Conservation (phyloP, 116 monocot genomes). For the Dioscorea cayenensis region DNA sequence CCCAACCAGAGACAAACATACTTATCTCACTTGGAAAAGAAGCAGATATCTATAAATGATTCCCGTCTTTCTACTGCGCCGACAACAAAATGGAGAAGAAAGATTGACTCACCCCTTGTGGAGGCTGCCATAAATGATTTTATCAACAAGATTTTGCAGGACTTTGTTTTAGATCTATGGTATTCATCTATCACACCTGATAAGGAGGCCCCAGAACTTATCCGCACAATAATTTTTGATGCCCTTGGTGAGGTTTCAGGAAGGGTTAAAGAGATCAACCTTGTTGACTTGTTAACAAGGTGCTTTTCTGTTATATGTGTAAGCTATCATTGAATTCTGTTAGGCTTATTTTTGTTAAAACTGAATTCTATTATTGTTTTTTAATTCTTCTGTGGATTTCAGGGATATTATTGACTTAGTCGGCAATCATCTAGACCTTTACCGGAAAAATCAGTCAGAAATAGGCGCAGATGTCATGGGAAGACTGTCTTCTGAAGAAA, state of each 20-base stretch:
- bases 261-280: constrained; percentile 85
- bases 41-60: constrained; percentile 63
- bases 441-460: constrained; percentile 65
- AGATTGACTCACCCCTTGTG: constrained; percentile 75
- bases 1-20: constrained; percentile 39
- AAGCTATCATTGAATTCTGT: constrained; percentile 20
- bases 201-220: constrained; percentile 83
- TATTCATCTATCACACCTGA: constrained; percentile 90
- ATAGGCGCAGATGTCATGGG: constrained; percentile 84
- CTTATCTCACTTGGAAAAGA: constrained; percentile 61
- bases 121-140: constrained; percentile 76
- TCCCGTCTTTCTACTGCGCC: constrained; percentile 41
- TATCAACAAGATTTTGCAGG: constrained; percentile 73
- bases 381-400: constrained; percentile 24
- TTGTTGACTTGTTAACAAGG: constrained; percentile 96
- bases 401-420: constrained; percentile 90
- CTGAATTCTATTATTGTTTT: not conserved
- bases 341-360: not conserved
- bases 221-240: constrained; percentile 71
- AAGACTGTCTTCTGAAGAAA: constrained; percentile 81
- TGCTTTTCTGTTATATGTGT: constrained; percentile 53
- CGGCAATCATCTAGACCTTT: constrained; percentile 81
- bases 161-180: constrained; percentile 93
- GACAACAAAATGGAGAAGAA: constrained; percentile 56
- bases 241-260: constrained; percentile 77